Conservation (phyloP, 371 early-diverging fungal species). For the Rhizopus microsporus region DNA sequence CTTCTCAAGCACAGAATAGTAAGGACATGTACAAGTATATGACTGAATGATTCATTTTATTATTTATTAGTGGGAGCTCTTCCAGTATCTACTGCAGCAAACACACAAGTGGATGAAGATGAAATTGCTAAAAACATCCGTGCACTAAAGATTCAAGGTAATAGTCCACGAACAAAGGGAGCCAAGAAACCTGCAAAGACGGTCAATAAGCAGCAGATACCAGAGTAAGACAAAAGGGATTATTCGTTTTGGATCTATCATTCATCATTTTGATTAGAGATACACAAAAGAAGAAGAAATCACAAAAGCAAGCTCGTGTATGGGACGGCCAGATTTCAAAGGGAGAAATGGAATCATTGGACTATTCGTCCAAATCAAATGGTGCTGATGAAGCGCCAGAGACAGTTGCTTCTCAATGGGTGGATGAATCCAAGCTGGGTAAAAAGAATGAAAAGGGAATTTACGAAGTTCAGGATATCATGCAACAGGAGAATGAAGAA, state of each 20-base stretch:
- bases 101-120: slow-evolving; percentile 52
- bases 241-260: not conserved
- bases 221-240: not conserved
- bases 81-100: slow-evolving; percentile 13
- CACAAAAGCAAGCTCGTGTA: slow-evolving; percentile 58
- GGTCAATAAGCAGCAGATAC: not conserved
- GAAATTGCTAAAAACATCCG: slow-evolving; percentile 66
- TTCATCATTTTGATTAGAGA: not conserved
- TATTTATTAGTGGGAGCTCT: slow-evolving; percentile 14
- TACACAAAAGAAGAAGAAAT: slow-evolving; percentile 43
- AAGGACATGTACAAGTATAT: slow-evolving; percentile 6
- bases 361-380: slow-evolving; percentile 52
- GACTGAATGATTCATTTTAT: not conserved
- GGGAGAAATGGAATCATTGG: slow-evolving; percentile 67
- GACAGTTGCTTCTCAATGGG: slow-evolving; percentile 50
- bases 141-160: slow-evolving; percentile 40
- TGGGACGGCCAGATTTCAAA: slow-evolving; percentile 69
- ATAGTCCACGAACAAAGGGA: slow-evolving; percentile 33
- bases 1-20: slow-evolving; percentile 64
- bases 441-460: slow-evolving; percentile 68
- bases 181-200: not conserved
- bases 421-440: slow-evolving; percentile 62
- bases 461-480: slow-evolving; percentile 84
- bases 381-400: slow-evolving; percentile 27
- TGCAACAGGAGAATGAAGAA: slow-evolving; percentile 53